Evolutionary conservation across 129 eudicot species (phyloP), one percentile per base, ranked within the genome.

Genomic region (Apium graveolens): DNA sequence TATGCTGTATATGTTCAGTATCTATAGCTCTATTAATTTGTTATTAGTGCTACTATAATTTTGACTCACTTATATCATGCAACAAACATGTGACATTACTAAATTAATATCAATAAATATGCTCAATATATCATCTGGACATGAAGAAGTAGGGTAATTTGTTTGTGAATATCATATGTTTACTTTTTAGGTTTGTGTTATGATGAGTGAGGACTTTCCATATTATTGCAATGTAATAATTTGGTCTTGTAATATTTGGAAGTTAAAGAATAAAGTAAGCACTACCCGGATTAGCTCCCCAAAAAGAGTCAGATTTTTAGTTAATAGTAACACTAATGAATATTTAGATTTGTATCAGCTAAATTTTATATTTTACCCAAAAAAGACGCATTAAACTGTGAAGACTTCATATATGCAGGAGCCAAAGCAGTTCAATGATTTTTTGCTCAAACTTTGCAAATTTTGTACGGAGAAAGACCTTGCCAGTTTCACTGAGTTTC

Each of bases 361-460:
- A 9, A 27, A 63, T 63, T 38, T 38, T 38, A 38, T 38, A 38
- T 38, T 38, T 38, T 38, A 38, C 41, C 41, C 69, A 34, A 2
- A 69, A 70, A 70, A 3, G 18, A 37, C 1, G 6, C 34, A 41
- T n/a, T n/a, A 2, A 72, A 20, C 14, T 72, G 27, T n/a, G 34
- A 72, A 63, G 29, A 73, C 21, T 73, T 57, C 4, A 73, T 16
- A 42, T 35, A 44, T 80, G 29, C 81, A 96, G 99, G 99, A 96
- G 83, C 97, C 96, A 13, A 85, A 84, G 83, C 93, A 90, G 86
- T 96, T 88, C 87, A 96, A 96, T 87, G 92, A 92, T 78, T 96
- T 96, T 80, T 62, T 96, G 78, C 77, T 37, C 49, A 87, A 86
- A 70, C 83, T 96, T 34, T 63, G 65, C 72, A 96, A 88, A 80